Percentiles rank a stretch among this genome's conserved stretches.
phyloP scores from a whole-genome alignment of 2,329 filamentous ascomycete genomes.

The Thelonectria olida region DNA sequence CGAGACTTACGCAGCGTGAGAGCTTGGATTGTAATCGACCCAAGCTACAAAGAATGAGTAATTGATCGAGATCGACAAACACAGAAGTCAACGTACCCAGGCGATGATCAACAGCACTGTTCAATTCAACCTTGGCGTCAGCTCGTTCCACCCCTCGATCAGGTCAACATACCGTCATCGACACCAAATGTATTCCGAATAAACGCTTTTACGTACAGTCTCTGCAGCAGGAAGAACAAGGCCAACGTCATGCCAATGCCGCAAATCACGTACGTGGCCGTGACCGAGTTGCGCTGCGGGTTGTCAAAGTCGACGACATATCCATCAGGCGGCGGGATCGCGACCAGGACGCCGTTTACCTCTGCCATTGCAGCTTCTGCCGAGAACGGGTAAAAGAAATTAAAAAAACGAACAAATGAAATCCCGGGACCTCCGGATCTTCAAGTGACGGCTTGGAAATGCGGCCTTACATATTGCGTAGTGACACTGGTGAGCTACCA shows the following conservation, averaged over 20 bases:
- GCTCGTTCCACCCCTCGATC: background rate
- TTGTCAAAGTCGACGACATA: constrained; percentile 29
- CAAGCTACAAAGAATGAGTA: background rate
- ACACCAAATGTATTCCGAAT: constrained; percentile 34
- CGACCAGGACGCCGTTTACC: constrained; percentile 35
- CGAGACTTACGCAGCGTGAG: background rate
- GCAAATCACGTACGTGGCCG: constrained; percentile 32
- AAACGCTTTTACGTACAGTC: constrained; percentile 44
- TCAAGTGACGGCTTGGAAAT: background rate
- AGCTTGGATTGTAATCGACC: background rate
- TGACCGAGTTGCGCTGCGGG: constrained; percentile 8
- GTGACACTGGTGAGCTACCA: background rate
- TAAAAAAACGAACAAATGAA: background rate
- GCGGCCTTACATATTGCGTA: background rate
- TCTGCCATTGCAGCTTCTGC: constrained; percentile 26
- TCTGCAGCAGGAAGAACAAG: constrained; percentile 36
- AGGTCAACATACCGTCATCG: constrained; percentile 34
- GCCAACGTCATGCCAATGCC: constrained; percentile 38
- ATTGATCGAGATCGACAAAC: background rate
- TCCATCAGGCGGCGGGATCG: constrained; percentile 38
- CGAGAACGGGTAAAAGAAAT: background rate
- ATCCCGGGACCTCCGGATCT: background rate
- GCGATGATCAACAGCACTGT: background rate
- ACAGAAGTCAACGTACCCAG: background rate
- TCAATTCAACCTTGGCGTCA: background rate